phyloP scores from a whole-genome alignment of 148 eudicot species.

The Drosera capensis region DNA sequence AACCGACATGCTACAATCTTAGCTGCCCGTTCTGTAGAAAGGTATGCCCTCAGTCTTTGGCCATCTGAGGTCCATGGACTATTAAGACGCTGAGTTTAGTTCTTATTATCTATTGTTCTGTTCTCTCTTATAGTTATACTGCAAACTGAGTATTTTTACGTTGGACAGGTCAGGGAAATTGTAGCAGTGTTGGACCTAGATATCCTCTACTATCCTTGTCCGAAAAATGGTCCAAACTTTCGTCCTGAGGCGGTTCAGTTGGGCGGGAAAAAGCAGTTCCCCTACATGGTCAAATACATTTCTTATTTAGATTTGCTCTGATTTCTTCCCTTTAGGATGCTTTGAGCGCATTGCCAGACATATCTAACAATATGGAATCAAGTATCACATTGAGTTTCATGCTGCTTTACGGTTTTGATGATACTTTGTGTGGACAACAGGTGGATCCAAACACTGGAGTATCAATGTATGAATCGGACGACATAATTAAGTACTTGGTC shows the following conservation, averaged over 20 bases:
- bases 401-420: too few species aligned
- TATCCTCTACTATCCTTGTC: constrained; percentile 91
- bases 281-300: too few species aligned
- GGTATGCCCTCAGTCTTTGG: constrained; percentile 43
- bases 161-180: constrained; percentile 77
- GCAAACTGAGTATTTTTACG: neutral
- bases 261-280: constrained; percentile 92
- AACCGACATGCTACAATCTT: constrained; percentile 10
- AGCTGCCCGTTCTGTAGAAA: constrained; percentile 98
- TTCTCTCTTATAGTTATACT: too few species aligned
- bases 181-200: constrained; percentile 86
- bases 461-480: constrained; percentile 94
- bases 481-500: constrained; percentile 77
- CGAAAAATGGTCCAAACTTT: constrained; percentile 78
- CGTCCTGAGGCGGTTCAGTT: constrained; percentile 69
- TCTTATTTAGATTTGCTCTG: too few species aligned
- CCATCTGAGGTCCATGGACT: too few species aligned
- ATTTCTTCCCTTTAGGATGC: too few species aligned
- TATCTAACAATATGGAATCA: too few species aligned
- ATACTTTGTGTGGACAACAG: constrained; percentile 25
- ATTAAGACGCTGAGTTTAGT: too few species aligned
- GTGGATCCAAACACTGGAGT: constrained; percentile 95
- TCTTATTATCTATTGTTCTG: too few species aligned
- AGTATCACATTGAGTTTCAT: too few species aligned
- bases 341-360: too few species aligned